These are phyloP conservation scores for Sporothrix mexicana DNA, from an alignment of 2,329 filamentous ascomycete genomes.

Conservation along the genomic window DNA sequence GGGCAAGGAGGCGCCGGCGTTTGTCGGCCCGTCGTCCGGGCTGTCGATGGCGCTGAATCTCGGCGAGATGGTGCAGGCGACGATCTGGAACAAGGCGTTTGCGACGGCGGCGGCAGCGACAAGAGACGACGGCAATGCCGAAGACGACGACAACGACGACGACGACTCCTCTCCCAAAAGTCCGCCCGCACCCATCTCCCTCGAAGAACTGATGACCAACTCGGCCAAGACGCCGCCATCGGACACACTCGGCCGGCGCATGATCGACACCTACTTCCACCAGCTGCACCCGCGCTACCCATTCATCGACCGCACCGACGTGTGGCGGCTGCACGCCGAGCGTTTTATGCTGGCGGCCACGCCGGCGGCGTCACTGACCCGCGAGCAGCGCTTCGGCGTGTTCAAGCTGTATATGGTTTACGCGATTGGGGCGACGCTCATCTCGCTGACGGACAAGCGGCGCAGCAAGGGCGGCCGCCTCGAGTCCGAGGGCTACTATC, in stretches of 20 bases:
- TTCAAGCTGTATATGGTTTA: conserved; percentile 60
- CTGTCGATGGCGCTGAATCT: conserved; percentile 52
- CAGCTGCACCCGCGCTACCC: conserved; percentile 54
- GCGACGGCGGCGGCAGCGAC: neutral
- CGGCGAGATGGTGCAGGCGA: conserved; percentile 60
- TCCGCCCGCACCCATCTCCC: neutral
- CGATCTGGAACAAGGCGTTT: conserved; percentile 57
- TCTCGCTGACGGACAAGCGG: neutral
- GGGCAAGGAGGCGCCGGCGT: conserved; percentile 30
- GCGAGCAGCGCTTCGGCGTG: conserved; percentile 49
- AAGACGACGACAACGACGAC: neutral
- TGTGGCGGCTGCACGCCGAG: conserved; percentile 52
- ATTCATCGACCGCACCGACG: conserved; percentile 53
- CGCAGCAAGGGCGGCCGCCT: conserved; percentile 36
- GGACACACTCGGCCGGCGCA: conserved; percentile 22
- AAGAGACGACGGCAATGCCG: conserved; percentile 39
- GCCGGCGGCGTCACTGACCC: conserved; percentile 46
- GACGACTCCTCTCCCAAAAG: conserved; percentile 7
- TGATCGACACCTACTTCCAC: conserved; percentile 38
- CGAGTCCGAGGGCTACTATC: conserved; percentile 52
- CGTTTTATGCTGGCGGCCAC: conserved; percentile 48
- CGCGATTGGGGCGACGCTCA: conserved; percentile 54
- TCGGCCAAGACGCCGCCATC: conserved; percentile 28
- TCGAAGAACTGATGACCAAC: conserved; percentile 25
- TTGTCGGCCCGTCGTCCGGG: conserved; percentile 30